Evolutionary conservation across 2,329 filamentous ascomycete species (phyloP).

Genomic region (Claviceps sp.): DNA sequence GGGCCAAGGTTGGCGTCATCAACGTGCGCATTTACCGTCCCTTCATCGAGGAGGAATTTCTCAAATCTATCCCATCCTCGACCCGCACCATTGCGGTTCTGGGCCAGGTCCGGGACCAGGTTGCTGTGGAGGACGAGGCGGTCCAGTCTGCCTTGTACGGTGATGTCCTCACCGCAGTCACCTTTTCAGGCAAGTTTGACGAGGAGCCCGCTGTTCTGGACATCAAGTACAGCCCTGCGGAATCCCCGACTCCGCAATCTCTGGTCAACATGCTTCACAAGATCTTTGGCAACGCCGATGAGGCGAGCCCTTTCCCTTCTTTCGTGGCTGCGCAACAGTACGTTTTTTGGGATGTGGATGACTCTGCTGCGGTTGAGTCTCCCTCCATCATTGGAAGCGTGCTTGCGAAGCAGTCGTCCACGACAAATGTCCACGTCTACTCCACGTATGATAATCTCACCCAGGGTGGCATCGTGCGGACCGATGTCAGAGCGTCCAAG

Average conservation of each 20-base stretch:
- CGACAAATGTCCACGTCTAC: constrained; percentile 46
- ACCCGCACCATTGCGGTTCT: constrained; percentile 69
- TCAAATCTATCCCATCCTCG: constrained; percentile 64
- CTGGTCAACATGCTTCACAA: constrained; percentile 38
- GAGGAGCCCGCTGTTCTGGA: constrained; percentile 57
- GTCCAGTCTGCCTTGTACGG: constrained; percentile 77
- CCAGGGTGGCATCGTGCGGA: constrained; percentile 67
- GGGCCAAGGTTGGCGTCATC: constrained; percentile 70
- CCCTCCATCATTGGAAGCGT: constrained; percentile 45
- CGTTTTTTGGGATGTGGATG: constrained; percentile 84
- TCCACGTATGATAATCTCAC: constrained; percentile 51
- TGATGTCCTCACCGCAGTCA: constrained; percentile 77
- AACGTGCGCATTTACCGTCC: constrained; percentile 90
- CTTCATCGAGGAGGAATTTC: constrained; percentile 88
- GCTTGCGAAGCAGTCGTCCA: constrained; percentile 61
- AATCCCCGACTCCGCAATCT: constrained; percentile 41
- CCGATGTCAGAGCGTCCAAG: constrained; percentile 72
- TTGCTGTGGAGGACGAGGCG: constrained; percentile 59
- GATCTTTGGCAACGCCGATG: constrained; percentile 41
- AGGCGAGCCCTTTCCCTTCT: constrained; percentile 25
- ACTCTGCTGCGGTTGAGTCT: constrained; percentile 52
- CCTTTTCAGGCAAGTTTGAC: constrained; percentile 59
- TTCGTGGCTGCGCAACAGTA: constrained; percentile 61
- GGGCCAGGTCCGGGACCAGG: constrained; percentile 69
- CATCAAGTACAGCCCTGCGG: constrained; percentile 72